Percentiles rank a stretch among this genome's conserved stretches.
phyloP scores from a whole-genome alignment of 225 moss, liverwort and hornwort genomes.

The Takakia lepidozioides region DNA sequence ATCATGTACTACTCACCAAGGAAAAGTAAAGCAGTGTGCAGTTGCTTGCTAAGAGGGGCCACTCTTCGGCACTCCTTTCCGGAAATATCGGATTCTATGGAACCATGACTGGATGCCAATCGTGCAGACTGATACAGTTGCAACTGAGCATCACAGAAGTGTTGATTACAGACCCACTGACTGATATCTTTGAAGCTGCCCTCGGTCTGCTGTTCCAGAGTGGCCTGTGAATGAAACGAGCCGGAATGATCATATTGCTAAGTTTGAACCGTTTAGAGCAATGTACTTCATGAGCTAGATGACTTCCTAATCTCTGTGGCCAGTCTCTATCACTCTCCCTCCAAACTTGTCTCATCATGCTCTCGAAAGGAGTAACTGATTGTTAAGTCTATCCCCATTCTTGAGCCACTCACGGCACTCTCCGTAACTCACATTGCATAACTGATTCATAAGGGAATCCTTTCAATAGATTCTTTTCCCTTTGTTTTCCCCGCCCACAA shows the following conservation, averaged over 20 bases:
- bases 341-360: too few species aligned
- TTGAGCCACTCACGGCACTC: too few species aligned
- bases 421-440: too few species aligned
- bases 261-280: background rate
- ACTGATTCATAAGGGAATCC: too few species aligned
- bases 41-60: conserved; percentile 57
- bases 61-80: conserved; percentile 25
- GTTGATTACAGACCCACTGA: conserved; percentile 80
- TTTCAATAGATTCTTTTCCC: too few species aligned
- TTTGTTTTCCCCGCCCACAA: too few species aligned
- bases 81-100: conserved; percentile 9
- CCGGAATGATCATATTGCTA: background rate
- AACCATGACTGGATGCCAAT: conserved; percentile 22
- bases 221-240: conserved; percentile 35
- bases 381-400: too few species aligned
- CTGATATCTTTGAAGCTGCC: conserved; percentile 58
- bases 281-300: background rate
- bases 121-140: conserved; percentile 47
- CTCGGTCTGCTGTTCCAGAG: conserved; percentile 75
- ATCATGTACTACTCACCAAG: conserved; percentile 45
- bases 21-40: conserved; percentile 84
- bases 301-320: too few species aligned
- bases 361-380: too few species aligned
- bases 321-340: too few species aligned
- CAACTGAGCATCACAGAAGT: conserved; percentile 65